Evolutionary conservation across 2,329 filamentous ascomycete genomes (phyloP), one percentile per base, ranked within the genome.

Genomic region (Colletotrichum kahawae): DNA sequence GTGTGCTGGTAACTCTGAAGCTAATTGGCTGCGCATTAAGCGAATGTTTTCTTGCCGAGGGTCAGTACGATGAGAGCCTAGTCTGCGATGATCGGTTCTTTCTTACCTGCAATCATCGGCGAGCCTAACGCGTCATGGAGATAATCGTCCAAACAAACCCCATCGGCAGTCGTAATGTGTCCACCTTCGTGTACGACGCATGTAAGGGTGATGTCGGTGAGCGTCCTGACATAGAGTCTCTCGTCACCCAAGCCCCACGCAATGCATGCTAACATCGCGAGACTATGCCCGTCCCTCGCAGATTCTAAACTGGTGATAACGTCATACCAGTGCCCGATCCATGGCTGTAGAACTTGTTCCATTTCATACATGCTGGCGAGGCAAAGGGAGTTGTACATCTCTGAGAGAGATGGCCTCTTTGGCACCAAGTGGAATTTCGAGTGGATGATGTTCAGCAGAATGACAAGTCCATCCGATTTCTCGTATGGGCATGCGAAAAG

Each of bases 401-500:
- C 74, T 0, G 60, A n/a, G 10, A 74, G 36, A 0, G 51, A 34
- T 7, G 71, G 65, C 10, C 43, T 24, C 7, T 59, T 65, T 2
- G 74, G 70, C 4, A 76, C 65, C 14, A 66, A 38, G 13, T 38
- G 18, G 60, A 70, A 74, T 21, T 36, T 48, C 1, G 51, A 68
- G 24, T 76, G 74, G 8, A 74, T 76, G 9, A 76, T 70, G 6
- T 74, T 70, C 16, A 76, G 70, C 3, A 76, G n/a, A 7, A 74
- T 60, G 36, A 29, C n/a, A 9, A 76, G 36, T 16, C 70, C 74
- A 4, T 69, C 51, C 2, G 51, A 60, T 48, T 76, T 74, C 21
- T 74, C 74, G 2, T 66, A 18, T 24, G 43, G 74, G 14, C 70
- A 74, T 10, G 74, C 70, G 7, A 65, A 73, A 1, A 73, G 38